Conservation (phyloP, 2,329 filamentous ascomycete genomes). For the Chaetomium globosum region DNA sequence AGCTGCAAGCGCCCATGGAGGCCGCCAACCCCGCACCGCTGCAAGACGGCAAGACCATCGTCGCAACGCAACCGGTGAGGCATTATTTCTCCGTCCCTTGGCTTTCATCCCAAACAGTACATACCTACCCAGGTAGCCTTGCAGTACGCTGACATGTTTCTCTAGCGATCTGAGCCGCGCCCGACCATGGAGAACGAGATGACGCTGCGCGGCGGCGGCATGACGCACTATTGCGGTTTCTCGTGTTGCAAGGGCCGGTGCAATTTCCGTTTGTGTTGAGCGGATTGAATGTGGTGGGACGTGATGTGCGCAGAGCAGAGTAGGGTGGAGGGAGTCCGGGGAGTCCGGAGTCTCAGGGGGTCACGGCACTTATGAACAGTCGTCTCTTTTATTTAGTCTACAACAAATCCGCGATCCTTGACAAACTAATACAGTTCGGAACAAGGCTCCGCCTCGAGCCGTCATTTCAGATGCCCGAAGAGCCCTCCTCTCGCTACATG, state of each 20-base stretch:
- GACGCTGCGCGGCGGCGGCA: slow-evolving; percentile 12
- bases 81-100: background rate
- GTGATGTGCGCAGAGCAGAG: background rate
- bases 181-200: slow-evolving; percentile 16
- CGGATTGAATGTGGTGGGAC: background rate
- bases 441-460: too few relatives aligned
- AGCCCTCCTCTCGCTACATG: too few relatives aligned
- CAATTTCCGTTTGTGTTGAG: slow-evolving; percentile 16
- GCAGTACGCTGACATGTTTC: background rate
- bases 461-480: too few relatives aligned
- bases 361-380: background rate
- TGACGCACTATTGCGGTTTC: slow-evolving; percentile 12
- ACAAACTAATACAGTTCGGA: too few relatives aligned
- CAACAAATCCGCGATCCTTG: too few relatives aligned
- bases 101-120: background rate
- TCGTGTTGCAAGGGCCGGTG: slow-evolving; percentile 17
- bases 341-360: background rate
- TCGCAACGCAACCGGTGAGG: slow-evolving; percentile 27
- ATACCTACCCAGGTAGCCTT: too few relatives aligned
- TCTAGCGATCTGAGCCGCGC: slow-evolving; percentile 9
- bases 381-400: too few relatives aligned
- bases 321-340: background rate
- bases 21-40: slow-evolving; percentile 22
- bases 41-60: background rate
- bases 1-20: slow-evolving; percentile 28